Percentiles rank a stretch among this genome's conserved stretches.
phyloP scores from a whole-genome alignment of 306 rosid genomes.

The Cucurbita moschata region DNA sequence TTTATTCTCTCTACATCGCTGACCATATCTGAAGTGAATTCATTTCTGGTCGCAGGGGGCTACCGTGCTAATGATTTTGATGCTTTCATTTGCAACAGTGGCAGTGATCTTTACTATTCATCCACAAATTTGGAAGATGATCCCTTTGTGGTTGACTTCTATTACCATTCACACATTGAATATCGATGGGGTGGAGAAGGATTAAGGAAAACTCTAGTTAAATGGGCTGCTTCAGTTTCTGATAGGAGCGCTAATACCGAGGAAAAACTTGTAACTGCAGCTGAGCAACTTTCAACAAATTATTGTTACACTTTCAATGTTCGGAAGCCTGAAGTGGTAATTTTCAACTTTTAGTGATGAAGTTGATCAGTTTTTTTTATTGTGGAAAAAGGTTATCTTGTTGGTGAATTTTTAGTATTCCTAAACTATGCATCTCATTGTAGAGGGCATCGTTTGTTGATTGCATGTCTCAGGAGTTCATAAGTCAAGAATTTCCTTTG shows the following conservation, averaged over 20 bases:
- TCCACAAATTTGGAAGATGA: constrained; percentile 67
- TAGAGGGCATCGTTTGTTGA: background rate
- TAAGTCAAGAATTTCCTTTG: background rate
- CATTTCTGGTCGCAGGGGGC: constrained; percentile 62
- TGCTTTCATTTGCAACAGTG: constrained; percentile 94
- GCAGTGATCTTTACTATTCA: constrained; percentile 95
- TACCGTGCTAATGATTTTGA: constrained; percentile 77
- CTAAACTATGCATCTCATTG: background rate
- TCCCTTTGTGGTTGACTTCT: constrained; percentile 79
- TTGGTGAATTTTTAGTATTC: background rate
- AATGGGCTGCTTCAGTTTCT: constrained; percentile 61
- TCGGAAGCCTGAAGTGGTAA: constrained; percentile 60
- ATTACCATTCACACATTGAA: constrained; percentile 94
- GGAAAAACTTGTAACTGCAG: constrained; percentile 45
- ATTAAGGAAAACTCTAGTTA: constrained; percentile 78
- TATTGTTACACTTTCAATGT: constrained; percentile 87
- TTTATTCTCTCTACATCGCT: constrained; percentile 84
- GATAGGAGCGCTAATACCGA: constrained; percentile 36
- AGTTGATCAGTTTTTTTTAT: background rate
- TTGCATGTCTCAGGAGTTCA: background rate
- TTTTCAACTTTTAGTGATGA: background rate
- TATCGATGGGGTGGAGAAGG: constrained; percentile 99
- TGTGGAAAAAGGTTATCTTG: background rate
- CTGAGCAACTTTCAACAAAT: constrained; percentile 83
- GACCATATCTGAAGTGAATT: constrained; percentile 69